Conservation (phyloP, 805 yeast species). For the Grigorovia yakushimaensis region DNA sequence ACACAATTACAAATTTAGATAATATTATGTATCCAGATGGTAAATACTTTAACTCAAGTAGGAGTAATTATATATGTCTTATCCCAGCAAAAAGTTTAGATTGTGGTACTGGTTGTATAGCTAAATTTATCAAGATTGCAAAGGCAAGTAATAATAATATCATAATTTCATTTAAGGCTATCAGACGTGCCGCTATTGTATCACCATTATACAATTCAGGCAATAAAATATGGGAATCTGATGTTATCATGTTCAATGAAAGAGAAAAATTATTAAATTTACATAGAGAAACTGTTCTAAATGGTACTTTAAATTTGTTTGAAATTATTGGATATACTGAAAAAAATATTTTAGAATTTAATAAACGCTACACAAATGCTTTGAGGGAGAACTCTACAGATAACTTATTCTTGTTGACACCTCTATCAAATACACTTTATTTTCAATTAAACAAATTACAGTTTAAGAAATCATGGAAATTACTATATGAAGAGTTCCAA, state of each 20-base stretch:
- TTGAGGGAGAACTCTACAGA: conserved; percentile 15
- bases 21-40: neutral
- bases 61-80: conserved; percentile 15
- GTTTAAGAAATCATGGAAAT: conserved; percentile 35
- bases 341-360: conserved; percentile 25
- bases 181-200: conserved; percentile 11
- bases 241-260: conserved; percentile 2
- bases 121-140: conserved; percentile 9
- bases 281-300: neutral
- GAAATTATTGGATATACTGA: neutral
- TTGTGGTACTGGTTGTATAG: conserved; percentile 11
- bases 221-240: conserved; percentile 10
- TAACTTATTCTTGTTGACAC: conserved; percentile 42
- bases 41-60: neutral
- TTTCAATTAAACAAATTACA: conserved; percentile 42
- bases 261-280: neutral
- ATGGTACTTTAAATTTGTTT: neutral
- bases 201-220: conserved; percentile 12
- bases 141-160: conserved; percentile 7
- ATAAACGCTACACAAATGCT: conserved; percentile 21
- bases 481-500: conserved; percentile 17
- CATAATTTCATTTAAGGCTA: conserved; percentile 13
- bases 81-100: conserved; percentile 12
- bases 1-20: neutral
- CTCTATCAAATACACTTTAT: conserved; percentile 49